Evolutionary conservation across 805 yeast species (phyloP), one percentile per base, ranked within the genome.

Genomic region (Scheffersomyces amazonensis): DNA sequence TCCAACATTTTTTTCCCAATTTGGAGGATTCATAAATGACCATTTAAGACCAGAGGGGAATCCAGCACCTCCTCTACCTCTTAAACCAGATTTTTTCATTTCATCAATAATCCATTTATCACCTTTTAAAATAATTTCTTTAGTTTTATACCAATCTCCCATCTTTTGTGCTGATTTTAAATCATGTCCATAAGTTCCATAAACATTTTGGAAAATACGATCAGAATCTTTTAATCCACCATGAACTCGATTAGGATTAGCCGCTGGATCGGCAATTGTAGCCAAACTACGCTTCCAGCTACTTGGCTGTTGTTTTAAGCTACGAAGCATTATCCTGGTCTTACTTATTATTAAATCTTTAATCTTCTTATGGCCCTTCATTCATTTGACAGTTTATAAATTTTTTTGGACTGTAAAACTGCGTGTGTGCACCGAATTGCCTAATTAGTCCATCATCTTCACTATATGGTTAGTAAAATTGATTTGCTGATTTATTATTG

Each of bases 41-140:
- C 95, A 87, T 65, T 87, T 87, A 56, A 87, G 75, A 22, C 96
- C 96, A 17, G 89, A 79, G 38, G 96, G 96, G 74, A 87, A 87
- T 13, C 96, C 96, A 32, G 96, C 96, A 56, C 96, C 96, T 42
- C 96, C 96, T 64, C 96, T 80, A 42, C 96, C 96, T 60, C 96
- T 78, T 47, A 87, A 73, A 16, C 95, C 95, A 16, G 90, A 82
- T 53, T 79, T 76, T 60, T 87, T 87, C 72, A 84, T 81, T 67
- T 87, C 91, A 56, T 83, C 88, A 54, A 87, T 87, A 63, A 87
- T 87, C 96, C 96, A 87, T 44, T 78, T 76, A 62, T 87, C 91
- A 32, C 96, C 96, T 62, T 87, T 87, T 44, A 80, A 64, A 28
- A 87, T 61, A 51, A 87, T 80, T 64, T 87, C 96, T 65, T 87